Evolutionary conservation across 129 eudicot genomes (phyloP).

Genomic region (Flaveria sonorensis): DNA sequence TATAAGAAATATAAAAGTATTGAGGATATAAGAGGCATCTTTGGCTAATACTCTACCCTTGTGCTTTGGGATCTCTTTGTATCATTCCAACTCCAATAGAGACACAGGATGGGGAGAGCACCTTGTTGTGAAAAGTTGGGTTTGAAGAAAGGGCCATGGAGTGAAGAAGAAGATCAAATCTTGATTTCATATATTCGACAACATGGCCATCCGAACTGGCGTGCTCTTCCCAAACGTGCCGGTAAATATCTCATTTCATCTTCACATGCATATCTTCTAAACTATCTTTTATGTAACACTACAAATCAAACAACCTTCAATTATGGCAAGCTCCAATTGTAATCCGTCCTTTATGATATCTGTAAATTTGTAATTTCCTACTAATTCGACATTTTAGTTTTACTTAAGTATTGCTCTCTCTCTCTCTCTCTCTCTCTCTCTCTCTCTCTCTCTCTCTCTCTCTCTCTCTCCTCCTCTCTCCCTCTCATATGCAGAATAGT

Average conservation of each 20-base stretch:
- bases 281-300: not conserved
- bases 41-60: constrained; percentile 24
- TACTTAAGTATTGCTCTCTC: too few species aligned
- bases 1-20: not conserved
- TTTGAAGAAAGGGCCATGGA: constrained; percentile 88
- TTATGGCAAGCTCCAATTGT: not conserved
- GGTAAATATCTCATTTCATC: constrained; percentile 43
- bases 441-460: too few species aligned
- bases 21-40: constrained; percentile 24
- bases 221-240: constrained; percentile 81
- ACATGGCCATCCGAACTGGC: constrained; percentile 77
- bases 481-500: too few species aligned
- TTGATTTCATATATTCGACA: constrained; percentile 51
- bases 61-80: constrained; percentile 26
- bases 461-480: too few species aligned
- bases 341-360: not conserved
- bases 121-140: constrained; percentile 88
- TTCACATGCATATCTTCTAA: not conserved
- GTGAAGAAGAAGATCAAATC: constrained; percentile 65
- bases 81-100: constrained; percentile 5
- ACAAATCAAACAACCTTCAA: too few species aligned
- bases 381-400: too few species aligned
- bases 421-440: too few species aligned
- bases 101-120: constrained; percentile 67
- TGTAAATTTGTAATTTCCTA: too few species aligned